Percentiles rank a stretch among this genome's conserved stretches.
phyloP scores from a whole-genome alignment of 371 early-diverging fungal species.

The Mortierella sp. region DNA sequence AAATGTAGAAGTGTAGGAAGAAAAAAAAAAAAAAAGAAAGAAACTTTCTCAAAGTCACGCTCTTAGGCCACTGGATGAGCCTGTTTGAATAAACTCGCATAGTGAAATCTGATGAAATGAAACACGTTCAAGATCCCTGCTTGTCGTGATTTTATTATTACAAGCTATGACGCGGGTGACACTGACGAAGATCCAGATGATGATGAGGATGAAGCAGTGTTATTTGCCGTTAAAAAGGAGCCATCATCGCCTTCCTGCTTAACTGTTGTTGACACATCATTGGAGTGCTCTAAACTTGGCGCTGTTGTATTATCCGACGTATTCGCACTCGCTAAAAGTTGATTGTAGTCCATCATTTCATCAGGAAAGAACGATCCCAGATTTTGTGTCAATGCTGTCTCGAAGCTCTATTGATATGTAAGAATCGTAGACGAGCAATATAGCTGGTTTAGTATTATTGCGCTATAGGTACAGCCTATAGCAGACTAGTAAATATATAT shows the following conservation, averaged over 20 bases:
- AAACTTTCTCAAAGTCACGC: not conserved
- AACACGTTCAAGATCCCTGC: not conserved
- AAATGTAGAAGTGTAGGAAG: not conserved
- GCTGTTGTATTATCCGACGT: not conserved
- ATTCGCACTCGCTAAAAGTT: constrained; percentile 11
- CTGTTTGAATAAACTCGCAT: not conserved
- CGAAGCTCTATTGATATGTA: constrained; percentile 35
- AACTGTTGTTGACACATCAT: not conserved
- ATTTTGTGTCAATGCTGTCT: constrained; percentile 37
- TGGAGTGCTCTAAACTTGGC: not conserved
- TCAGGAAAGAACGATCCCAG: constrained; percentile 41
- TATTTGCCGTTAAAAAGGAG: constrained; percentile 2
- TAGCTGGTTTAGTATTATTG: not conserved
- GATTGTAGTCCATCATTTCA: constrained; percentile 38
- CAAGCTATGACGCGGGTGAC: constrained; percentile 6
- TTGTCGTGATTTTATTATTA: not conserved
- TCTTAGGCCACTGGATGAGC: too few species aligned
- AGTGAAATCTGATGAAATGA: too few species aligned
- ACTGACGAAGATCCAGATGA: constrained; percentile 10
- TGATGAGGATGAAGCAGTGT: constrained; percentile 6
- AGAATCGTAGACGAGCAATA: not conserved
- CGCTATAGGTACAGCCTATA: not conserved
- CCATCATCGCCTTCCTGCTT: not conserved
- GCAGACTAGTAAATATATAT: not conserved
- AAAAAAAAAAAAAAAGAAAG: not conserved